These are phyloP conservation scores for Penicillium odoratum DNA, from an alignment of 495 filamentous ascomycete species.

Conservation along the genomic window DNA sequence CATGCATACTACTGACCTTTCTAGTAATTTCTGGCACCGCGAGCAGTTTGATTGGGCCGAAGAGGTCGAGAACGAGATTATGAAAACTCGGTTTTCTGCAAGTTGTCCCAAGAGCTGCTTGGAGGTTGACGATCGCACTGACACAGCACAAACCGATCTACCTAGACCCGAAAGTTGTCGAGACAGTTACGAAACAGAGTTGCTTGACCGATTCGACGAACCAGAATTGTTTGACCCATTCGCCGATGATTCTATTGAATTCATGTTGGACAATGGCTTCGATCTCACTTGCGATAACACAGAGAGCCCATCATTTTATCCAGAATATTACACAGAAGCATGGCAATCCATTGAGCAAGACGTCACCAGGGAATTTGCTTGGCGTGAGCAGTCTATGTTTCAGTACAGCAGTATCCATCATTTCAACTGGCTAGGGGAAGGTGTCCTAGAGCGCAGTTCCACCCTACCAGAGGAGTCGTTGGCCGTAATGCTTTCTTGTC, in stretches of 20 bases:
- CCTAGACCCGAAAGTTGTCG: too few relatives aligned
- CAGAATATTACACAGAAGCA: background rate
- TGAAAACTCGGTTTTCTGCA: background rate
- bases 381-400: background rate
- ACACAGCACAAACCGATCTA: too few relatives aligned
- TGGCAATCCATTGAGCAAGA: background rate
- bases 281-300: too few relatives aligned
- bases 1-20: background rate
- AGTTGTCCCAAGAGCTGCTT: background rate
- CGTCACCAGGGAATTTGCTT: background rate
- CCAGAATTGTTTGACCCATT: too few relatives aligned
- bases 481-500: slow-evolving; percentile 21
- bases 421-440: slow-evolving; percentile 32
- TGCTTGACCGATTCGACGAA: too few relatives aligned
- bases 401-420: slow-evolving; percentile 28
- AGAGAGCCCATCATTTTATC: too few relatives aligned
- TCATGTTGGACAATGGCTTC: too few relatives aligned
- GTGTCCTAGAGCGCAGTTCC: slow-evolving; percentile 17
- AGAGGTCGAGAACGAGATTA: background rate
- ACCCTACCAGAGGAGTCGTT: slow-evolving; percentile 37
- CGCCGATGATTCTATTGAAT: too few relatives aligned
- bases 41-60: background rate
- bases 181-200: too few relatives aligned
- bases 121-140: too few relatives aligned
- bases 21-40: background rate